Evolutionary conservation across 495 filamentous ascomycete species (phyloP).

Genomic region (Penicillium dipodomyicola): DNA sequence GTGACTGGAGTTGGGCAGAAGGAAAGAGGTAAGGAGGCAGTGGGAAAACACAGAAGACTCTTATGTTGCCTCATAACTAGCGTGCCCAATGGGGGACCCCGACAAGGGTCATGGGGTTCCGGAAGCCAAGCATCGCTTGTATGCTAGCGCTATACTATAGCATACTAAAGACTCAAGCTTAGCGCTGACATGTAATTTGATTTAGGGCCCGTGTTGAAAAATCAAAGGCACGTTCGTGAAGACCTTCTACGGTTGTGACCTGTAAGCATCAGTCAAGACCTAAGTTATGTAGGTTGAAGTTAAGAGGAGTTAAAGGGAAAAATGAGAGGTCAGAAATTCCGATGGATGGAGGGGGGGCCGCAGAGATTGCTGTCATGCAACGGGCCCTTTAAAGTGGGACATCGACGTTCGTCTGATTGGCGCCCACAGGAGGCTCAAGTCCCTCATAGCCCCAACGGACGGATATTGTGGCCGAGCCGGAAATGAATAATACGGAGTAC

Average conservation of each 20-base stretch:
- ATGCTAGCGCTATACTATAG: neutral
- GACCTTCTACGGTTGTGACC: neutral
- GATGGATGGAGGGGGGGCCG: neutral
- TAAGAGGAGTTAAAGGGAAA: neutral
- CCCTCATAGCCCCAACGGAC: too few relatives aligned
- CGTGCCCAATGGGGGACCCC: slow-evolving; percentile 10
- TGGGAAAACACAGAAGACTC: neutral
- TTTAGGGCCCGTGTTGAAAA: neutral
- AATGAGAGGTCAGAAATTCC: neutral
- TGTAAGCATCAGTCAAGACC: neutral
- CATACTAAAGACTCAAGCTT: neutral
- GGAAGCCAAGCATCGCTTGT: neutral
- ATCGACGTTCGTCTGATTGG: neutral
- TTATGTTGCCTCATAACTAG: neutral
- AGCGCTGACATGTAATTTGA: neutral
- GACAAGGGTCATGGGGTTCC: neutral
- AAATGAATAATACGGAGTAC: neutral
- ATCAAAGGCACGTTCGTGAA: neutral
- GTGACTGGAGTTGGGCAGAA: neutral
- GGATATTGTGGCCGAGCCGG: too few relatives aligned
- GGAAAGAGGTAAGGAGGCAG: neutral
- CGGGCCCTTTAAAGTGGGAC: neutral
- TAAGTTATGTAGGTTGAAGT: neutral
- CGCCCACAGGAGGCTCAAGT: neutral
- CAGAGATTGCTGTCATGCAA: neutral